A percentile compares a stretch with the other conserved stretches of the same genome.
Evolutionary conservation across 306 rosid genomes (phyloP).

Genomic region (Pyrus communis): DNA sequence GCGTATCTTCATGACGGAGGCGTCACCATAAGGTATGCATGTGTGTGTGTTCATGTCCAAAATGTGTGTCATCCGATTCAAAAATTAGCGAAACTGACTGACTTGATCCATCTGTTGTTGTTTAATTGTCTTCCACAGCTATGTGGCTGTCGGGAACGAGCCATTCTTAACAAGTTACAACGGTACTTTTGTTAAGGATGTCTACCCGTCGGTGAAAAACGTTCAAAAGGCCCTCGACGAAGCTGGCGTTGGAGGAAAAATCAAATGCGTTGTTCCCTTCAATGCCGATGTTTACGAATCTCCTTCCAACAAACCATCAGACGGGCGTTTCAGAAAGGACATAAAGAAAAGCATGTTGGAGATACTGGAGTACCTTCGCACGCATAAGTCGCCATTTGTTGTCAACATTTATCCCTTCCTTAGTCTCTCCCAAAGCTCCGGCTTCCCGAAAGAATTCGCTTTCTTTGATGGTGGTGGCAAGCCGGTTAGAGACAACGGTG

Average conservation of each 20-base stretch:
- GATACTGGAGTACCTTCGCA: constrained; percentile 31
- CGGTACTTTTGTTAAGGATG: constrained; percentile 14
- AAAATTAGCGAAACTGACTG: too few species aligned
- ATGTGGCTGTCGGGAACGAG: constrained; percentile 74
- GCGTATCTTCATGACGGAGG: constrained; percentile 29
- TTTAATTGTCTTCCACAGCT: constrained; percentile 23
- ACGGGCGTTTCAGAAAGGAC: constrained; percentile 45
- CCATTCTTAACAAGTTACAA: constrained; percentile 60
- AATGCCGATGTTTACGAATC: constrained; percentile 79
- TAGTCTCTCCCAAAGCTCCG: constrained; percentile 33
- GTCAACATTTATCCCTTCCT: constrained; percentile 85
- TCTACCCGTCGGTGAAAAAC: constrained; percentile 61
- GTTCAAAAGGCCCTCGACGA: constrained; percentile 54
- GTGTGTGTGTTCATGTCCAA: not conserved
- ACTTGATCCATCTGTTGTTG: too few species aligned
- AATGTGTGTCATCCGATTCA: too few species aligned
- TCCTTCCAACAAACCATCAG: constrained; percentile 42
- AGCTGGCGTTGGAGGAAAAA: constrained; percentile 41
- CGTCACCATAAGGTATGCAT: constrained; percentile 44
- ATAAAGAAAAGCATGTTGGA: constrained; percentile 21
- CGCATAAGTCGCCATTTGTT: constrained; percentile 41
- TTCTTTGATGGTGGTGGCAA: constrained; percentile 31
- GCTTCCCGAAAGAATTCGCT: constrained; percentile 48
- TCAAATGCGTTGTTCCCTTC: constrained; percentile 51
- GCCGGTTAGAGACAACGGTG: constrained; percentile 28